phyloP scores from a whole-genome alignment of 75 land plant genomes.

The Larix kaempferi region DNA sequence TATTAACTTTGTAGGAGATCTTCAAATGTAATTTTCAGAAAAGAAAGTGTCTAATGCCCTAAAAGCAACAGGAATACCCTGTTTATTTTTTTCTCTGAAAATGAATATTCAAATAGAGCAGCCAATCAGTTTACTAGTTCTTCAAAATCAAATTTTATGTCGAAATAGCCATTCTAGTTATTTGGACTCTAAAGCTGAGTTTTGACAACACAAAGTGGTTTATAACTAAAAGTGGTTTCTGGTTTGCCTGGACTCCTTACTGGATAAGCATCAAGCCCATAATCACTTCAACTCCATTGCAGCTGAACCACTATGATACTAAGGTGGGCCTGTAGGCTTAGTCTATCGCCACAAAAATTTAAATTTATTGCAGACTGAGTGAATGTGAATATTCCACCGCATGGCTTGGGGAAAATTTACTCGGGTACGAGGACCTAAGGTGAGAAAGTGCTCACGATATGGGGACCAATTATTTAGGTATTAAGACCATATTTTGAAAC shows the following conservation, averaged over 20 bases:
- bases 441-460: background rate
- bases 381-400: background rate
- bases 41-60: background rate
- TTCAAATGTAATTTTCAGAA: background rate
- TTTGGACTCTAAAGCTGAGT: background rate
- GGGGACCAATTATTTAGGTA: background rate
- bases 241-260: background rate
- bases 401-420: background rate
- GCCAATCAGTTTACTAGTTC: background rate
- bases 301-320: background rate
- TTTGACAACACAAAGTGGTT: background rate
- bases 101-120: background rate
- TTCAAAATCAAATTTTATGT: background rate
- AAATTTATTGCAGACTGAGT: background rate
- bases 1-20: background rate
- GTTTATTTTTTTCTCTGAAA: background rate
- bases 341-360: background rate
- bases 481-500: too few relatives aligned
- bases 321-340: background rate
- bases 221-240: background rate
- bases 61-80: background rate
- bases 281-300: background rate
- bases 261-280: background rate
- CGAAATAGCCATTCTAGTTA: background rate
- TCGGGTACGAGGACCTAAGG: background rate